Percentiles rank a stretch among this genome's conserved stretches.
Conservation (phyloP, 169 alveolate genomes). For the Babesia ovata region DNA sequence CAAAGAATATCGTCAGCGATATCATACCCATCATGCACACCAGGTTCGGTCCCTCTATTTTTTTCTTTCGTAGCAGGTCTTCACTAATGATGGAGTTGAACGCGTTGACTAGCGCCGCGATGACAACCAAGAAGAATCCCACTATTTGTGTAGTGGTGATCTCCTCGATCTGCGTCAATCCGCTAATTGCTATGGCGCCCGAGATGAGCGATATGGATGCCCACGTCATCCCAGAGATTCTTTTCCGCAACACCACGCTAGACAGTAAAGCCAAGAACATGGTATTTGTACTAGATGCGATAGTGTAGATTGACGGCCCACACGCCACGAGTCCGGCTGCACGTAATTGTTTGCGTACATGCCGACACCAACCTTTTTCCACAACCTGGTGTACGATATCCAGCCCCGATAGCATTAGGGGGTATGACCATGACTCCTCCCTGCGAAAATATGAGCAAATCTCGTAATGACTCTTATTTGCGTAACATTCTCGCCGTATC, state of each 20-base stretch:
- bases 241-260: conserved; percentile 26
- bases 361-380: conserved; percentile 41
- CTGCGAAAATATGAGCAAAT: background rate
- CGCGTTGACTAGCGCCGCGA: conserved; percentile 64
- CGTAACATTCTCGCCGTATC: background rate
- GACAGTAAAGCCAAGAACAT: conserved; percentile 66
- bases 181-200: conserved; percentile 59
- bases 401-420: conserved; percentile 47
- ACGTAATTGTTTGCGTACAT: background rate
- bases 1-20: conserved; percentile 46
- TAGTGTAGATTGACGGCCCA: conserved; percentile 66
- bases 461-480: too few relatives aligned
- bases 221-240: conserved; percentile 45
- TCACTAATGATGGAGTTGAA: conserved; percentile 62
- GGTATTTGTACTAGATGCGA: conserved; percentile 68
- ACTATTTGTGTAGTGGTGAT: conserved; percentile 36
- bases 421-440: conserved; percentile 66
- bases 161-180: conserved; percentile 38
- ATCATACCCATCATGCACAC: conserved; percentile 70
- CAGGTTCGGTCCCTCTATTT: conserved; percentile 67
- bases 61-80: conserved; percentile 34
- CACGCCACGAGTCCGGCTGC: conserved; percentile 66
- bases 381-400: conserved; percentile 67
- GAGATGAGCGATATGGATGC: conserved; percentile 58
- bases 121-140: conserved; percentile 52